Evolutionary conservation across 768 basidiomycete species (phyloP).

Genomic region (Roridomyces roridus): DNA sequence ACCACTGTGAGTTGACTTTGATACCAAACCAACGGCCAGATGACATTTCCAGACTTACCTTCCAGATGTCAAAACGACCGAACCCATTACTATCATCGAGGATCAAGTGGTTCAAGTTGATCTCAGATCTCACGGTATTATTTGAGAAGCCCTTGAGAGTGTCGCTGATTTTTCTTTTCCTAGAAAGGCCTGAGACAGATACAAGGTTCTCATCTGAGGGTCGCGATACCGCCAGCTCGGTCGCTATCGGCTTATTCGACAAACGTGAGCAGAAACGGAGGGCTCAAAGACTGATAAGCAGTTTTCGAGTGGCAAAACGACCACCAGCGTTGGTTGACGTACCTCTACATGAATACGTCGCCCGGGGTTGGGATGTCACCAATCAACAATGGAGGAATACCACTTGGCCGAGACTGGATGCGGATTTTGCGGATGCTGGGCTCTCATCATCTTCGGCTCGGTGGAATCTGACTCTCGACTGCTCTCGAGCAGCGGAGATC

Average conservation of each 20-base stretch:
- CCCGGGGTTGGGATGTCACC: conserved; percentile 7
- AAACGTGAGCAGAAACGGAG: not conserved
- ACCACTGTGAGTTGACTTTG: not conserved
- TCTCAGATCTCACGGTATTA: not conserved
- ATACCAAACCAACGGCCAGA: too few species aligned
- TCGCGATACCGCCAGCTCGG: not conserved
- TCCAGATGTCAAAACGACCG: conserved; percentile 2
- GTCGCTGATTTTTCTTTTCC: not conserved
- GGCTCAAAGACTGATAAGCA: not conserved
- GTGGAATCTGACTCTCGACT: too few species aligned
- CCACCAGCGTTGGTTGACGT: not conserved
- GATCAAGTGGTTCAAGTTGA: not conserved
- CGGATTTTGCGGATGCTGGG: not conserved
- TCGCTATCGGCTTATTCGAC: conserved; percentile 3
- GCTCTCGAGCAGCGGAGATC: too few species aligned
- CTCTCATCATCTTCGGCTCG: too few species aligned
- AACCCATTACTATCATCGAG: not conserved
- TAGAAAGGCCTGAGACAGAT: not conserved
- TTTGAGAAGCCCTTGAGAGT: not conserved
- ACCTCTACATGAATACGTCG: conserved; percentile 7
- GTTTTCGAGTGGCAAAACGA: not conserved
- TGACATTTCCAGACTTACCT: conserved; percentile 2
- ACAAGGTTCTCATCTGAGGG: not conserved
- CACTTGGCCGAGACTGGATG: conserved; percentile 1
- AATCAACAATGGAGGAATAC: conserved; percentile 5